phyloP scores from a whole-genome alignment of 2,329 filamentous ascomycete species.

The Colletotrichum truncatum region DNA sequence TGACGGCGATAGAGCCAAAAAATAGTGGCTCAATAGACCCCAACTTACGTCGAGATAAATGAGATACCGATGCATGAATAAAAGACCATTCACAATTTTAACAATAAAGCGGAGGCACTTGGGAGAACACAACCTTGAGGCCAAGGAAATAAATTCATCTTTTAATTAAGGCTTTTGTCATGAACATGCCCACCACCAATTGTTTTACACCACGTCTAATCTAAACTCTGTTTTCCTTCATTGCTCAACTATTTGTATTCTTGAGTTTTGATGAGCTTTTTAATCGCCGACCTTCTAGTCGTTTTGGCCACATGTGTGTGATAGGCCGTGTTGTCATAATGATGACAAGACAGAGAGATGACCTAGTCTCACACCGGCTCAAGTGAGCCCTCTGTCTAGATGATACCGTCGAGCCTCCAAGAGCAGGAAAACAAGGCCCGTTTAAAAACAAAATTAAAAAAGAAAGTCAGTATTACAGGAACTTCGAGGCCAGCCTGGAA shows the following conservation, averaged over 20 bases:
- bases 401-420: not conserved
- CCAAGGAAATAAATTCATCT: not conserved
- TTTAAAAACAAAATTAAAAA: not conserved
- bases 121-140: too few species aligned
- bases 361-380: not conserved
- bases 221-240: slow-evolving; percentile 2
- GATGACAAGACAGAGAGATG: not conserved
- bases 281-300: not conserved
- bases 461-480: not conserved
- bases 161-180: not conserved
- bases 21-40: not conserved
- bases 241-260: too few species aligned
- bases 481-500: not conserved
- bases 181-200: not conserved
- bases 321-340: not conserved
- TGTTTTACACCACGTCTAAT: slow-evolving; percentile 7
- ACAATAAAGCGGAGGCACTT: not conserved
- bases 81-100: not conserved
- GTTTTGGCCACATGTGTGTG: not conserved
- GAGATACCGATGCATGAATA: slow-evolving; percentile 17
- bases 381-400: not conserved
- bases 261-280: too few species aligned
- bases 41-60: not conserved
- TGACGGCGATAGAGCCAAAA: not conserved
- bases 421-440: not conserved